Base-by-base conservation (phyloP, 768 basidiomycete species). In the Epithele typhae region DNA sequence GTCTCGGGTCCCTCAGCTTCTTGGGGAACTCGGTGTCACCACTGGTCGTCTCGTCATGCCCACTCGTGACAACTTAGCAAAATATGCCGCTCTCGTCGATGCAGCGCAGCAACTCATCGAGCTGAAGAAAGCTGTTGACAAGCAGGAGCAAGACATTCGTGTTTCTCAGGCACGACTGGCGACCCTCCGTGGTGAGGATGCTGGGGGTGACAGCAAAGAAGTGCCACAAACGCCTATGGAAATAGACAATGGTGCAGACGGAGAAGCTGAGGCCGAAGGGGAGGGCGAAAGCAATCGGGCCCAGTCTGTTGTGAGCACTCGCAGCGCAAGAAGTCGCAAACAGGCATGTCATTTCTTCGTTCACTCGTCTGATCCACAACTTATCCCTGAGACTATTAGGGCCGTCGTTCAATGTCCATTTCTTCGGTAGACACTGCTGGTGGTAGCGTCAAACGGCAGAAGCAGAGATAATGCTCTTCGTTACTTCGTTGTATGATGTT, bases 11-110 rank as follows among this genome's bases (percentile, higher is more conserved):
- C 73, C 81, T 8, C 82, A 85, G 48, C 76, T 84, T 12, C 75
- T 97, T 14, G 62, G 74, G 6, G 93, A 97, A 65, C 73, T 94
- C 10, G 84, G 85, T 12, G 69, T 96, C 10, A 75, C 76, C 14
- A 73, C 81, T 45, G 76, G 76, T 14, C 81, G 87, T 10, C 76
- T 99, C 40, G 88, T 95, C 50, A 97, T 98, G 92, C 96, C 96
- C 15, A 97, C 96, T 2, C 76, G 82, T 32, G 82, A 83, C 21
- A 96, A 92, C 53, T 73, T 84, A 43, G 72, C 76, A 43, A 79
- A 78, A 55, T 71, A 93, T 17, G 92, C 96, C 51, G 70, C 73
- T 12, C 65, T 98, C 14, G 59, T 94, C 37, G 82, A 84, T 4
- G 81, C 86, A 3, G 79, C 89, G 1, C 76, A 75, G 4, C 72